Percentiles rank a stretch among this genome's conserved stretches.
Conservation (phyloP, 106 monocot genomes). For the Dioscorea alata region DNA sequence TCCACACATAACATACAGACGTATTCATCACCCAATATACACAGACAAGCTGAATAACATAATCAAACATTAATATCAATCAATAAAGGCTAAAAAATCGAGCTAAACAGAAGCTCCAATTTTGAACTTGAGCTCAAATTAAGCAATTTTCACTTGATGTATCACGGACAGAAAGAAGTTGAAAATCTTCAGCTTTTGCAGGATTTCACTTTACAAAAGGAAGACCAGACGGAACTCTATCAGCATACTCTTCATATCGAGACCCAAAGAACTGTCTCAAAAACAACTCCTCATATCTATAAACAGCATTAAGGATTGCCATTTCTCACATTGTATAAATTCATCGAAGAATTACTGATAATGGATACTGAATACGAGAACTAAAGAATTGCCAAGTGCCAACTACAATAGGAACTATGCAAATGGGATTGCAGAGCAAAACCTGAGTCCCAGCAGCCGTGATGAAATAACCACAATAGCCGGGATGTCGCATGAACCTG, state of each 20-base stretch:
- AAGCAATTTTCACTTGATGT: too few species aligned
- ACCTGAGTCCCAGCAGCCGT: conserved; percentile 88
- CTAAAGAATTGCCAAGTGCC: conserved; percentile 81
- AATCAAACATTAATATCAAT: too few species aligned
- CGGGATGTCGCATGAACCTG: conserved; percentile 85
- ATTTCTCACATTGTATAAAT: background rate
- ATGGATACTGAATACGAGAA: conserved; percentile 79
- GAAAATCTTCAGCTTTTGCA: background rate
- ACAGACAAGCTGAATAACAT: too few species aligned
- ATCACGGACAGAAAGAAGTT: too few species aligned
- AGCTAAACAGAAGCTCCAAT: too few species aligned
- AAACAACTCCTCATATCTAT: conserved; percentile 94
- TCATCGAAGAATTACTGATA: background rate
- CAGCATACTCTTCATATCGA: conserved; percentile 66
- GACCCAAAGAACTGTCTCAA: conserved; percentile 88
- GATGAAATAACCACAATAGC: conserved; percentile 88
- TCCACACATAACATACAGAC: conserved; percentile 56
- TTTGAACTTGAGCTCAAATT: too few species aligned
- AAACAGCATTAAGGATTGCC: conserved; percentile 24
- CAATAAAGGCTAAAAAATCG: too few species aligned
- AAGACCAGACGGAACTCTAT: conserved; percentile 67
- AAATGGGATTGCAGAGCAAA: conserved; percentile 84
- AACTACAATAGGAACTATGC: conserved; percentile 43
- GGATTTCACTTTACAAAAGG: conserved; percentile 75
- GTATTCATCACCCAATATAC: conserved; percentile 47